A percentile compares a stretch with the other conserved stretches of the same genome.
phyloP scores from a whole-genome alignment of 495 filamentous ascomycete species.

The Xylaria bambusicola region DNA sequence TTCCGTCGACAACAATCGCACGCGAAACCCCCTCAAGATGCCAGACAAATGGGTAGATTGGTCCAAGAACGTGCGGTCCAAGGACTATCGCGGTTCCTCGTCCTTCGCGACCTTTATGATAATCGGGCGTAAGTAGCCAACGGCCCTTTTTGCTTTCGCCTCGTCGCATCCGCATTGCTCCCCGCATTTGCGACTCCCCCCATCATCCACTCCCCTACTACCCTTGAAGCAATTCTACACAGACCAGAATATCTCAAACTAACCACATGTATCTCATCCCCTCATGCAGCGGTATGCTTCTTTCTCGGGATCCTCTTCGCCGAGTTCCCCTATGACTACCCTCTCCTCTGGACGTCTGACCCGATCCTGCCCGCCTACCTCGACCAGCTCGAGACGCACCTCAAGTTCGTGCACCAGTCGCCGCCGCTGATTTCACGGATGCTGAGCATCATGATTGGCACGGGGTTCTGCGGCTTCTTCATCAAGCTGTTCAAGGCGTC shows the following conservation, averaged over 20 bases:
- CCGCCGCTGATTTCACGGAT: conserved; percentile 90
- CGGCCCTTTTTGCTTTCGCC: not conserved
- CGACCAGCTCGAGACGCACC: conserved; percentile 80
- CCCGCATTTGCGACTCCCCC: conserved; percentile 11
- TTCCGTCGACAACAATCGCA: not conserved
- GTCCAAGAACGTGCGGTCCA: conserved; percentile 50
- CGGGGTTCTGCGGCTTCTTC: conserved; percentile 87
- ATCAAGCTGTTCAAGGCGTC: conserved; percentile 88
- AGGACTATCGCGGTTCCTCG: conserved; percentile 50
- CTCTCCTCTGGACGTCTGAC: conserved; percentile 83
- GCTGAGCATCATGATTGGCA: conserved; percentile 86
- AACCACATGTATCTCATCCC: not conserved
- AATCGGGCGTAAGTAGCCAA: conserved; percentile 73
- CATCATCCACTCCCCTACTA: not conserved
- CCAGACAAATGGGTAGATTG: conserved; percentile 49
- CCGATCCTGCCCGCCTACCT: conserved; percentile 66
- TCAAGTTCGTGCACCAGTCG: conserved; percentile 80
- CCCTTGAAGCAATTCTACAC: not conserved
- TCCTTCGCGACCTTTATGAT: conserved; percentile 94
- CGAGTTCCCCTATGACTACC: conserved; percentile 96
- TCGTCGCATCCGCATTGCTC: conserved; percentile 5
- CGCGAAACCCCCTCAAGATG: conserved; percentile 23
- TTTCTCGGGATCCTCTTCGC: conserved; percentile 98
- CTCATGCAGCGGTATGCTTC: conserved; percentile 76
- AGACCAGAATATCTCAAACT: conserved; percentile 3